These are phyloP conservation scores for Septoria petroselini DNA, from an alignment of 2,329 filamentous ascomycete genomes.

Conservation along the genomic window DNA sequence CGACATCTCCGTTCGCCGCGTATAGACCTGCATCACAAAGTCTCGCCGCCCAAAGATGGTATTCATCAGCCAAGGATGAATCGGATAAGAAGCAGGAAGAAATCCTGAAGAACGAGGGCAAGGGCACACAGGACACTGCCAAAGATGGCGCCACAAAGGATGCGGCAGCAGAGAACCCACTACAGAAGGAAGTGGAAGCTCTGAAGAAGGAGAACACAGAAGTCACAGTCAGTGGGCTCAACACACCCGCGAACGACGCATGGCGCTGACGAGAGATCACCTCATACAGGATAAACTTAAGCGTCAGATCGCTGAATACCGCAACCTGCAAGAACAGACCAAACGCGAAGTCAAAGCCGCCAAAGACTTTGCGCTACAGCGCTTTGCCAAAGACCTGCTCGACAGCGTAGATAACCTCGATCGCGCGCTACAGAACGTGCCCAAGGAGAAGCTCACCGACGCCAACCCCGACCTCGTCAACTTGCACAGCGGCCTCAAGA, in stretches of 20 bases:
- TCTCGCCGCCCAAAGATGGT: slow-evolving; percentile 43
- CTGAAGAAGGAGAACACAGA: slow-evolving; percentile 73
- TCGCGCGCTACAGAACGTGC: slow-evolving; percentile 78
- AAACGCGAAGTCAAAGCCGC: slow-evolving; percentile 83
- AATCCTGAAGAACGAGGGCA: slow-evolving; percentile 38
- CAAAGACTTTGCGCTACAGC: slow-evolving; percentile 88
- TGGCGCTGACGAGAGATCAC: background rate
- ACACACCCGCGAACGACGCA: background rate
- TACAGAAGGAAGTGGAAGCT: slow-evolving; percentile 66
- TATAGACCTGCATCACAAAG: slow-evolving; percentile 31
- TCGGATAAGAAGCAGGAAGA: slow-evolving; percentile 43
- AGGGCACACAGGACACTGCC: slow-evolving; percentile 39
- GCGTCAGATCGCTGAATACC: slow-evolving; percentile 91
- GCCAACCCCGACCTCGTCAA: slow-evolving; percentile 69
- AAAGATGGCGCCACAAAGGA: slow-evolving; percentile 40
- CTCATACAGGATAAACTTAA: slow-evolving; percentile 97
- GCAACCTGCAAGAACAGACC: slow-evolving; percentile 94
- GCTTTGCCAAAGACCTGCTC: slow-evolving; percentile 90
- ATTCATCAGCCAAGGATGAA: slow-evolving; percentile 41
- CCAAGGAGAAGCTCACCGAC: slow-evolving; percentile 66
- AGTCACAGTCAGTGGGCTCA: slow-evolving; percentile 67
- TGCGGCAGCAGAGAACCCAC: slow-evolving; percentile 45
- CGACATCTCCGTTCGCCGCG: slow-evolving; percentile 26
- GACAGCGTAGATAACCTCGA: slow-evolving; percentile 97
- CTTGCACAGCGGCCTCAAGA: slow-evolving; percentile 85